These are phyloP conservation scores for Drechmeria coniospora DNA, from an alignment of 2,329 filamentous ascomycete species.

Conservation along the genomic window DNA sequence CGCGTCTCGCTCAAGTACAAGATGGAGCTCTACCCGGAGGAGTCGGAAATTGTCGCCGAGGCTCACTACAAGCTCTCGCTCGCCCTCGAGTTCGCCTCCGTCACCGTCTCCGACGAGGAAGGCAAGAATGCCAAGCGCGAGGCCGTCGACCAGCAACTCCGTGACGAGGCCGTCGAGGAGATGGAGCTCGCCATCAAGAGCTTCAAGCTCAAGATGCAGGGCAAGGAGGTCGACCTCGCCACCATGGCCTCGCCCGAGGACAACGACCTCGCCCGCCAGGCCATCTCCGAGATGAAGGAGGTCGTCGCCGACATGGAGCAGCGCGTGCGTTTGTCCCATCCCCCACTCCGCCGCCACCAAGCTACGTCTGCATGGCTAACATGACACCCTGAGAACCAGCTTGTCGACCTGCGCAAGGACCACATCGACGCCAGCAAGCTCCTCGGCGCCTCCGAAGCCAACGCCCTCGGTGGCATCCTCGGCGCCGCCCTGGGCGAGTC, in stretches of 20 bases:
- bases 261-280: conserved; percentile 44
- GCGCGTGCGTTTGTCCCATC: conserved; percentile 33
- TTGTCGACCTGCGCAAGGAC: conserved; percentile 50
- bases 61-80: conserved; percentile 94
- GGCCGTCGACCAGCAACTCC: conserved; percentile 50
- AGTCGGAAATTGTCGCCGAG: conserved; percentile 78
- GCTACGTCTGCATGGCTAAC: too few species aligned
- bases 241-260: conserved; percentile 50
- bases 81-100: conserved; percentile 82
- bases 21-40: conserved; percentile 59
- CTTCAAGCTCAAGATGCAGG: conserved; percentile 54
- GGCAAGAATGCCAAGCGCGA: conserved; percentile 29
- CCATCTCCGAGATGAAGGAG: conserved; percentile 60
- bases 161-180: conserved; percentile 55
- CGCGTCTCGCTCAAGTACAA: conserved; percentile 66
- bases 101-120: conserved; percentile 42
- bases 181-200: conserved; percentile 61
- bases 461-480: conserved; percentile 42
- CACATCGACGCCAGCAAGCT: conserved; percentile 30
- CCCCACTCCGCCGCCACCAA: too few species aligned
- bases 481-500: conserved; percentile 49
- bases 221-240: conserved; percentile 51
- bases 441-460: conserved; percentile 21
- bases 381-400: conserved; percentile 20
- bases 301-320: conserved; percentile 67